phyloP scores from a whole-genome alignment of 1,284 basidiomycete genomes.

The Sanghuangporus sanghuang region DNA sequence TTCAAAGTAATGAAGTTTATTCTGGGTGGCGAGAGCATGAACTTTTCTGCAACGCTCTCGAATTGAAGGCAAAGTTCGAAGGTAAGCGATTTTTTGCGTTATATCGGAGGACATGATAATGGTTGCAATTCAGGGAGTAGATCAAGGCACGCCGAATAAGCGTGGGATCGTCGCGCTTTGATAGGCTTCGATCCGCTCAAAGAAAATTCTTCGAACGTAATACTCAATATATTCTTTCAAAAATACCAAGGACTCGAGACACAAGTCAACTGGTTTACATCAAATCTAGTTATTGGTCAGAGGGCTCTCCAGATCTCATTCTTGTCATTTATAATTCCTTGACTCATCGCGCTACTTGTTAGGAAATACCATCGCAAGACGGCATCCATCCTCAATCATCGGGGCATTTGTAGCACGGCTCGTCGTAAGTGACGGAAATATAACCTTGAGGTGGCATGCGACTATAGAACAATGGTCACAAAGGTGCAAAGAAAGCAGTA shows the following conservation, averaged over 20 bases:
- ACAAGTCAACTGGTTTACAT: no score
- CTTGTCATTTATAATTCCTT: no score
- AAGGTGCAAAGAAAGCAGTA: background rate
- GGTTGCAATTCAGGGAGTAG: background rate
- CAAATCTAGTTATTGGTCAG: no score
- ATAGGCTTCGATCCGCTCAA: conserved; percentile 2
- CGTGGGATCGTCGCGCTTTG: background rate
- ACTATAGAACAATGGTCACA: background rate
- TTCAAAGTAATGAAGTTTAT: conserved; percentile 79
- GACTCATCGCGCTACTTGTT: conserved; percentile 14
- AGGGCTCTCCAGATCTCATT: no score
- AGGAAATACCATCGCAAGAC: background rate
- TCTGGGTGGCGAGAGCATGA: conserved; percentile 67
- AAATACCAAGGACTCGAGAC: no score
- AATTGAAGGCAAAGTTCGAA: conserved; percentile 84
- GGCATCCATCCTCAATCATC: background rate
- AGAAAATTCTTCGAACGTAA: background rate
- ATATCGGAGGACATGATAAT: conserved; percentile 1
- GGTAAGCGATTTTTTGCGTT: conserved; percentile 54
- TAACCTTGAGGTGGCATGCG: background rate
- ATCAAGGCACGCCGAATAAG: background rate
- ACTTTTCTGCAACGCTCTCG: conserved; percentile 81
- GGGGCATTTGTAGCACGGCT: conserved; percentile 7
- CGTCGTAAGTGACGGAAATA: background rate
- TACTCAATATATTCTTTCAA: background rate